Percentiles rank a stretch among this genome's conserved stretches.
These are phyloP conservation scores for Sporisorium reilianum DNA, from an alignment of 1,284 basidiomycete species.

Conservation along the genomic window DNA sequence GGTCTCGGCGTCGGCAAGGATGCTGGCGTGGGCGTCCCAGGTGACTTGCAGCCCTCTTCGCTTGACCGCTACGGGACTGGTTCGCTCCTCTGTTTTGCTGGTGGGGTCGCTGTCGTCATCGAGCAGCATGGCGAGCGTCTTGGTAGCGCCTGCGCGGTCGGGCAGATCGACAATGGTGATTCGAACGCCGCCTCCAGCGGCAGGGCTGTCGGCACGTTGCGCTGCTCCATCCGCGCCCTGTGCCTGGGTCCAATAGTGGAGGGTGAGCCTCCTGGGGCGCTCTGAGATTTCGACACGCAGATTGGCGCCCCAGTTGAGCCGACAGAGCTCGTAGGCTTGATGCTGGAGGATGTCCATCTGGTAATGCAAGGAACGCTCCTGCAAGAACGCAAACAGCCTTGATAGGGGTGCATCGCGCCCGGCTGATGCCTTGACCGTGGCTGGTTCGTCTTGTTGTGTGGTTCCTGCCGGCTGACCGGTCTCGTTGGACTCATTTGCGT, in stretches of 20 bases:
- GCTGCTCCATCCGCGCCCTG: slow-evolving; percentile 23
- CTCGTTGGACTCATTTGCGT: background rate
- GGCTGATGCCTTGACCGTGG: background rate
- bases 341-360: slow-evolving; percentile 64
- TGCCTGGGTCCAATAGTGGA: slow-evolving; percentile 57
- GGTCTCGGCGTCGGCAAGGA: slow-evolving; percentile 25
- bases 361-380: slow-evolving; percentile 62
- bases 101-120: slow-evolving; percentile 11
- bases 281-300: slow-evolving; percentile 40
- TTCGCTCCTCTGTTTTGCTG: background rate
- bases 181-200: slow-evolving; percentile 37
- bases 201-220: slow-evolving; percentile 19
- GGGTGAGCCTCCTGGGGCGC: slow-evolving; percentile 37
- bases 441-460: background rate
- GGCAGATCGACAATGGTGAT: slow-evolving; percentile 42
- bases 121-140: slow-evolving; percentile 31
- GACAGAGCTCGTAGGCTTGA: slow-evolving; percentile 57
- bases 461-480: background rate
- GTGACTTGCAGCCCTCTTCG: slow-evolving; percentile 32
- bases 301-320: slow-evolving; percentile 58
- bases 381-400: slow-evolving; percentile 57
- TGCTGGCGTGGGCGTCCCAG: slow-evolving; percentile 36
- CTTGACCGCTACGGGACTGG: slow-evolving; percentile 15
- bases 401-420: slow-evolving; percentile 46
- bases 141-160: slow-evolving; percentile 24